Evolutionary conservation across 768 basidiomycete species (phyloP), one percentile per base, ranked within the genome.

Genomic region (Mycena rosella): DNA sequence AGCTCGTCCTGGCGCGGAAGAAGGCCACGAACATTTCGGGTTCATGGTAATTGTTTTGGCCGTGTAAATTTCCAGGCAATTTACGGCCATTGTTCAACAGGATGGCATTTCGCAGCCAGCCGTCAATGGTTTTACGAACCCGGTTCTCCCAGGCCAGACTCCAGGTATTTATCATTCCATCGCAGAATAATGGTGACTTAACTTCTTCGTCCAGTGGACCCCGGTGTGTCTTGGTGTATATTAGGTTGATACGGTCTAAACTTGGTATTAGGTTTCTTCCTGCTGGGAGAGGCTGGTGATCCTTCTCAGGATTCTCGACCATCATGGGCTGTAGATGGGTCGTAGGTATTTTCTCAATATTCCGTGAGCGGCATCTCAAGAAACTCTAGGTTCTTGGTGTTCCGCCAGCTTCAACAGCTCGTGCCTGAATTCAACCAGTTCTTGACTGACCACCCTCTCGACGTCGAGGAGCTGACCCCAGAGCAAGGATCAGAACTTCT

Each of bases 351-450:
- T 34, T 8, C 45, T 22, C 20, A 27, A 1, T 14, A 11, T 8
- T 10, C 14, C 17, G 17, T 55, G 17, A 7, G 7, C 24, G n/a
- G 22, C 14, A 27, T 5, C 13, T 52, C 48, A 65, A 45, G 2
- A 9, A 18, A 17, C 13, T 30, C 52, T 27, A 66, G 65, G 20
- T 66, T 66, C 44, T 27, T 66, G 52, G 65, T 66, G 14, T 66
- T 66, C 58, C 58, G 79, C 51, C 74, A 82, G 38, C 71, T 82
- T 5, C 65, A 79, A 48, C 80, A 81, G 60, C 68, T 72, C 32
- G 74, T 80, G 3, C 77, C 78, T 5, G 78, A 81, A 54, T 80
- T 78, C 69, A 70, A 76, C 70, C 22, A 72, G 30, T 78, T 74
- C 67, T 66, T 72, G 14, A 36, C 58, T 6, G 71, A 73, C 44